Evolutionary conservation across 129 eudicot genomes (phyloP), one percentile per base, ranked within the genome.

Genomic region (Apium graveolens): DNA sequence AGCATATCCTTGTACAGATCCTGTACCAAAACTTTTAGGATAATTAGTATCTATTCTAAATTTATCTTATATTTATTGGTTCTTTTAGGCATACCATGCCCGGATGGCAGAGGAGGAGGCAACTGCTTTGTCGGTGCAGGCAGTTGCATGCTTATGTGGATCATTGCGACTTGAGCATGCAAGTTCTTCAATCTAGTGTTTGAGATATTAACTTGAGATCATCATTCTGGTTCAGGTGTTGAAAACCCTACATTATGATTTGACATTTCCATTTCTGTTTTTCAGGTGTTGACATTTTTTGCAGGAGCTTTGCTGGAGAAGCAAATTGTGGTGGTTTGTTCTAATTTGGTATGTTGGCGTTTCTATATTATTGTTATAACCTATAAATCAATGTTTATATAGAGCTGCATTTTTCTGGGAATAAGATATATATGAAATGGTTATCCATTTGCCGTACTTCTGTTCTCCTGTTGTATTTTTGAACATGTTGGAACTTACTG

Each of bases 301-400:
- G 95, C 97, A 0, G 97, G 91, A 75, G 97, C 99, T 76, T 89
- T 96, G 70, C 89, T 96, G 90, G 99, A 96, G 89, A 96, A 96
- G 85, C 97, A 96, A 82, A 90, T 92, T 76, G 90, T 88, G 70
- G 80, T 96, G 74, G 97, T 92, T 77, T 92, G 97, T 82, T 92
- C 96, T 46, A 90, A 91, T 68, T 78, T 91, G 97, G 97, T 91
- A 83, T 63, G 91, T 83, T 65, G 68, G 51, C 34, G 48, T 83
- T 48, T 32, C 31, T 83, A 14, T 48, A 66, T 75, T 21, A 51
- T n/a, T 31, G 77, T 62, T 38, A 39, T 49, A 78, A 49, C 74
- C 48, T 38, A 39, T 49, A 78, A 49, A 51, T 62, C 72, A 29
- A 32, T 27, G 53, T 42, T 37, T 34, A 18, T 39, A 13, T 71